Evolutionary conservation across 148 eudicot genomes (phyloP), one percentile per base, ranked within the genome.

Genomic region (Rhododendron ferrugineum): DNA sequence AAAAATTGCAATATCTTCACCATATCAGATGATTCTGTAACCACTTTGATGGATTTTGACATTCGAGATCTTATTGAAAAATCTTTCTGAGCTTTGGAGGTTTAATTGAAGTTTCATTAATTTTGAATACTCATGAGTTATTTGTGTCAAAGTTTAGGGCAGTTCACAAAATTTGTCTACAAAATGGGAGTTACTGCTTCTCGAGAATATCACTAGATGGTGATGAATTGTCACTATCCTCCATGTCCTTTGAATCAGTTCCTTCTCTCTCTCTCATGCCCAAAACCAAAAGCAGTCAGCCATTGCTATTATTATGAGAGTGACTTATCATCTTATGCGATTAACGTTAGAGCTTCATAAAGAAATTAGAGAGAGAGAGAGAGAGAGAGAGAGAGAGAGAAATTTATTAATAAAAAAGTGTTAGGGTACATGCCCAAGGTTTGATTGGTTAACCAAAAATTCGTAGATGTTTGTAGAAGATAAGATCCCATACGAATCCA

Each of bases 241-340:
- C 74, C 76, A 49, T 74, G 81, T 86, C 75, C 84, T 81, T 74
- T 85, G 87, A 85, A 85, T 85, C 84, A 85, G 87, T 85, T 80
- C 87, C 60, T 18, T 46, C 49, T 54, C 60, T 15, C 16, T 52
- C 58, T 70, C 79, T 85, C 42, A 2, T 74, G 46, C 23, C 42
- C 22, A 70, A 70, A 70, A 64, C 49, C 14, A 81, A 82, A 86
- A 81, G 87, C 75, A 81, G 87, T 74, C 87, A 81, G 75, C 22
- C 81, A 81, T 54, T 40, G 78, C 60, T 74, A 81, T 86, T 86
- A 81, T 54, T 72, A 36, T 32, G 87, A 81, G 87, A 86, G 81
- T 73, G 87, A 86, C 87, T 82, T 81, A 11, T 81, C 84, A 16
- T 80, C 42, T n/a, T 70, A 36, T 16, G 79, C 82, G 23, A 16